Evolutionary conservation across 768 basidiomycete species (phyloP), one percentile per base, ranked within the genome.

Genomic region (Boletus rubropictus): DNA sequence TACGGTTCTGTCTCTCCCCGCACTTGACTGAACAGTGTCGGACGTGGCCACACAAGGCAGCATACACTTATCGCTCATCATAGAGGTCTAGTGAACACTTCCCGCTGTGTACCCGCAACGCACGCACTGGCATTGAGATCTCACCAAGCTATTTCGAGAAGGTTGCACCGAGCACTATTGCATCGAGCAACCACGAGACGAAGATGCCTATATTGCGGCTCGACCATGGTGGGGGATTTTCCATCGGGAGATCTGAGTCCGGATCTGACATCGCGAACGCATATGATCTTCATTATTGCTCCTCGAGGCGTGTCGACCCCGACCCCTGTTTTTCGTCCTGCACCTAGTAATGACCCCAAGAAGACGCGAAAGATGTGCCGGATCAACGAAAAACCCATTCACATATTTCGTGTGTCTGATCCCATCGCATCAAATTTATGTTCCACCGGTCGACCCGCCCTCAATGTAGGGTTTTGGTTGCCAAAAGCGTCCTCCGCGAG

Each of bases 1-100:
- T 67, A 1, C 82, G 79, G 80, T 73, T 70, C 51, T 69, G 73
- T 39, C 68, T 81, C 3, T n/a, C n/a, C n/a, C 79, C 79, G 7
- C 69, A 66, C 5, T 56, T 78, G 37, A 74, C 68, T 0, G 81
- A 83, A 55, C 73, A 77, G 14, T 80, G 78, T 49, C 72, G 78
- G 25, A 68, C 64, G 2, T 81, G 79, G 79, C 48, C 63, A 5
- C 81, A 82, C 78, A 78, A 55, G 21, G 38, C 24, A 61, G 57
- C 21, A 53, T 77, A 14, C 56, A 62, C n/a, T 1, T 53, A 28
- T 46, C 65, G 52, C 29, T 27, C 33, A 5, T 15, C 29, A 5
- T 27, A 33, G 15, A 53, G 59, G 33, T 4, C 20, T 0, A 20
- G 53, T 42, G 40, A 55, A 33, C 17, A 12, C 15, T 9, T 18